A percentile compares a stretch with the other conserved stretches of the same genome.
phyloP scores from a whole-genome alignment of 2,329 filamentous ascomycete species.

The Claviceps spartinae region DNA sequence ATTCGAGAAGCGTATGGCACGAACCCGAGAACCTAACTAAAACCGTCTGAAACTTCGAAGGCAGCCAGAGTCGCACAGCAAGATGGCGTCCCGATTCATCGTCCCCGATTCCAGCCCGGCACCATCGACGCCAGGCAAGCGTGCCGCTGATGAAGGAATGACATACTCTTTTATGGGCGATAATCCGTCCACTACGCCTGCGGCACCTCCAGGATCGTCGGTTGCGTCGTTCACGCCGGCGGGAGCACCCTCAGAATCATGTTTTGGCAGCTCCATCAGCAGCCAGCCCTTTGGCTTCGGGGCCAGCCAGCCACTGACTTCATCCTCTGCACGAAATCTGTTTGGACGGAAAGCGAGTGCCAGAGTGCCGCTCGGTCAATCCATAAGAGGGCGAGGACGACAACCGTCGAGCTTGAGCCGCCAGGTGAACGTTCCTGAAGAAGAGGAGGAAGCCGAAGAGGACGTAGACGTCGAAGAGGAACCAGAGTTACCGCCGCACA shows the following conservation, averaged over 20 bases:
- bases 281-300: conserved; percentile 28
- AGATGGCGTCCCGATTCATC: conserved; percentile 28
- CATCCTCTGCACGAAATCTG: conserved; percentile 20
- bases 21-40: not conserved
- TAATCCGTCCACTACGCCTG: conserved; percentile 39
- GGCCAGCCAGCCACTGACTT: conserved; percentile 12
- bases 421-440: conserved; percentile 21
- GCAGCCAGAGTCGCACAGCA: conserved; percentile 6
- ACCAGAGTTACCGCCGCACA: conserved; percentile 19
- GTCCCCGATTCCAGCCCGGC: conserved; percentile 31
- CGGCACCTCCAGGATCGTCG: conserved; percentile 37
- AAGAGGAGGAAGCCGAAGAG: conserved; percentile 18
- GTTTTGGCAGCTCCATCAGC: conserved; percentile 38
- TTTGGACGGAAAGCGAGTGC: conserved; percentile 24
- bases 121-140: conserved; percentile 37
- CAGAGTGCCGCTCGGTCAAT: conserved; percentile 34
- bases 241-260: conserved; percentile 42
- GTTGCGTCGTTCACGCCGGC: conserved; percentile 41
- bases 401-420: conserved; percentile 40
- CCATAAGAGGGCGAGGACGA: conserved; percentile 27
- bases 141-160: conserved; percentile 16
- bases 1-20: not conserved
- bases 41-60: not conserved
- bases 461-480: conserved; percentile 22
- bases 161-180: conserved; percentile 28